Percentiles rank a stretch among this genome's conserved stretches.
Conservation (phyloP, 768 basidiomycete species). For the Royoungia palumana region DNA sequence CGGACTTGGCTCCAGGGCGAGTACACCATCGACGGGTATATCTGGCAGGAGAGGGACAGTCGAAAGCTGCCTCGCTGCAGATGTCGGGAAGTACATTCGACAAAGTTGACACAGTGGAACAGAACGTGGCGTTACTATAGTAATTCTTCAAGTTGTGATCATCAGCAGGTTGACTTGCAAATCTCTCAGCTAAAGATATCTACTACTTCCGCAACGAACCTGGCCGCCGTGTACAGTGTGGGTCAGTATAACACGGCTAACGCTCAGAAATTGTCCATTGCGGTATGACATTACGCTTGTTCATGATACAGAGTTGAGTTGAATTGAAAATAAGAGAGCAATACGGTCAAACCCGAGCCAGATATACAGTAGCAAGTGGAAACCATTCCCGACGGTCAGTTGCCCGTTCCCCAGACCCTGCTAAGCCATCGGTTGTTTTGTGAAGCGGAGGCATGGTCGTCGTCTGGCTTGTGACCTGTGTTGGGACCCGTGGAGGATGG, state of each 20-base stretch:
- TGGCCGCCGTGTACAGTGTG: conserved; percentile 8
- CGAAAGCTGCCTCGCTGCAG: conserved; percentile 70
- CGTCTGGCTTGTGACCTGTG: conserved; percentile 17
- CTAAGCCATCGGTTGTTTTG: conserved; percentile 24
- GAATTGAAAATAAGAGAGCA: conserved; percentile 12
- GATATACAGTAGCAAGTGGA: conserved; percentile 18
- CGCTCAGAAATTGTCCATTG: conserved; percentile 3
- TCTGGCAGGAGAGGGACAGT: conserved; percentile 68
- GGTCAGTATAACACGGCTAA: background rate
- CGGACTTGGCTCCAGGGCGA: conserved; percentile 61
- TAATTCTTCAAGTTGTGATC: background rate
- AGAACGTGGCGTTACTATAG: background rate
- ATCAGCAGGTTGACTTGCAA: background rate
- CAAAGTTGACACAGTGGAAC: background rate
- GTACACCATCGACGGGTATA: conserved; percentile 51
- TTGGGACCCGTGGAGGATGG: conserved; percentile 12
- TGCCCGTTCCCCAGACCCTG: conserved; percentile 24
- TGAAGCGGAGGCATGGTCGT: conserved; percentile 4
- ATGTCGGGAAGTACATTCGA: conserved; percentile 82
- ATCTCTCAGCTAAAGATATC: conserved; percentile 7
- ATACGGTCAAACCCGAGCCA: conserved; percentile 11
- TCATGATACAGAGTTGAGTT: conserved; percentile 33
- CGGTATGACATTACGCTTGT: conserved; percentile 27
- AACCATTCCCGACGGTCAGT: conserved; percentile 4
- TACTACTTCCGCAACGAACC: background rate